phyloP scores from a whole-genome alignment of 2,329 filamentous ascomycete genomes.

The Diplodia seriata region DNA sequence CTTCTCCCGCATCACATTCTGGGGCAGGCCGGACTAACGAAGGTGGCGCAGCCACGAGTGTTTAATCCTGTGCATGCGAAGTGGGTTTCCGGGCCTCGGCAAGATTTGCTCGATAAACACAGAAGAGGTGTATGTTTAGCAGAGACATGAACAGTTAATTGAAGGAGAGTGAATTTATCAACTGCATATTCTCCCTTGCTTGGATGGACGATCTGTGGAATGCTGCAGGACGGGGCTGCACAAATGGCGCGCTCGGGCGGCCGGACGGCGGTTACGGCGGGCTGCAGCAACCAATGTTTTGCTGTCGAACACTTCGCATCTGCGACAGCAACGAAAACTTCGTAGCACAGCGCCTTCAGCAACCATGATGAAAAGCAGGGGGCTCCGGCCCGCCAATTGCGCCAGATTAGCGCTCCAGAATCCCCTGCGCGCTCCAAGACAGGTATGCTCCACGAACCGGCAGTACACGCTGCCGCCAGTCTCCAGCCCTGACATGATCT shows the following conservation, averaged over 20 bases:
- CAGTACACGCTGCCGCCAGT: not conserved
- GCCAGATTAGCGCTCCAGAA: slow-evolving; percentile 15
- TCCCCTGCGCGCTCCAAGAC: slow-evolving; percentile 20
- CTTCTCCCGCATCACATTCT: not conserved
- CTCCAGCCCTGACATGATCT: slow-evolving; percentile 4
- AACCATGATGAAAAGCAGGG: slow-evolving; percentile 59
- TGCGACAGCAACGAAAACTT: slow-evolving; percentile 11
- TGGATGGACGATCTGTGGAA: not conserved
- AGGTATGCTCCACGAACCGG: slow-evolving; percentile 23
- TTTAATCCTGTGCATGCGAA: not conserved
- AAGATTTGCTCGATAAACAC: not conserved
- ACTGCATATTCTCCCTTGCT: not conserved
- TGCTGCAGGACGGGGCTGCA: not conserved
- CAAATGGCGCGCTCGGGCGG: not conserved
- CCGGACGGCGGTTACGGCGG: slow-evolving; percentile 22
- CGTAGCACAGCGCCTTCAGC: slow-evolving; percentile 37
- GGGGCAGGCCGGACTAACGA: not conserved
- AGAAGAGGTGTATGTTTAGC: slow-evolving; percentile 8
- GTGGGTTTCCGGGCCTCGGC: not conserved
- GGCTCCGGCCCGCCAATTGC: slow-evolving; percentile 47
- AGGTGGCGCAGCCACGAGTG: not conserved
- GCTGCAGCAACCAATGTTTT: slow-evolving; percentile 28
- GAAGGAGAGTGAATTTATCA: not conserved
- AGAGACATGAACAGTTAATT: slow-evolving; percentile 14
- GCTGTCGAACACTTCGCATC: slow-evolving; percentile 28